Percentiles rank a stretch among this genome's conserved stretches.
Conservation (phyloP, 1,139 yeast species). For the Nakaseomyces nivariensis region DNA sequence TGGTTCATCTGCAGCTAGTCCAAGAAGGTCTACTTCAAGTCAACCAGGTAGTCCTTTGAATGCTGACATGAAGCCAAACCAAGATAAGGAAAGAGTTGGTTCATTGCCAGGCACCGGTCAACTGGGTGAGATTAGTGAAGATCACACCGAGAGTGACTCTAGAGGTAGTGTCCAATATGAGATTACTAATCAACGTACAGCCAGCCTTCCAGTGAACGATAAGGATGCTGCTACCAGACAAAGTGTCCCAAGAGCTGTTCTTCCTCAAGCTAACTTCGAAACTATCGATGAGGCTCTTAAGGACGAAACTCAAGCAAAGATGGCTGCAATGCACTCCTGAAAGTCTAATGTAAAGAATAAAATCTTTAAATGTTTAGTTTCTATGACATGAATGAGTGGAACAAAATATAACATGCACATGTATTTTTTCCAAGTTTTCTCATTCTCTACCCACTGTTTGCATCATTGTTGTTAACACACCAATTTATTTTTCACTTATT, state of each 20-base stretch:
- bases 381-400: too few species aligned
- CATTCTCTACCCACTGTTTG: too few species aligned
- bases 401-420: too few species aligned
- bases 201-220: constrained; percentile 2
- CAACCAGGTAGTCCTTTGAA: constrained; percentile 1
- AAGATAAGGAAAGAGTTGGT: neutral
- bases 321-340: neutral
- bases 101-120: neutral
- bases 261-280: neutral
- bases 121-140: neutral
- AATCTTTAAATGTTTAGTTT: neutral
- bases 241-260: neutral
- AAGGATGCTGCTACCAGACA: neutral
- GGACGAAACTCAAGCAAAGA: neutral
- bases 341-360: neutral
- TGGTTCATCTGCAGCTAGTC: neutral
- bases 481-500: neutral
- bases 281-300: neutral
- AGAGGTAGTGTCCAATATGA: constrained; percentile 1
- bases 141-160: neutral
- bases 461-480: neutral
- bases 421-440: too few species aligned
- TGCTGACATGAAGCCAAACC: neutral
- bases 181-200: neutral
- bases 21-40: neutral